Base-by-base conservation (phyloP, 2,329 filamentous ascomycete genomes). In the Amylocarpus encephaloides region DNA sequence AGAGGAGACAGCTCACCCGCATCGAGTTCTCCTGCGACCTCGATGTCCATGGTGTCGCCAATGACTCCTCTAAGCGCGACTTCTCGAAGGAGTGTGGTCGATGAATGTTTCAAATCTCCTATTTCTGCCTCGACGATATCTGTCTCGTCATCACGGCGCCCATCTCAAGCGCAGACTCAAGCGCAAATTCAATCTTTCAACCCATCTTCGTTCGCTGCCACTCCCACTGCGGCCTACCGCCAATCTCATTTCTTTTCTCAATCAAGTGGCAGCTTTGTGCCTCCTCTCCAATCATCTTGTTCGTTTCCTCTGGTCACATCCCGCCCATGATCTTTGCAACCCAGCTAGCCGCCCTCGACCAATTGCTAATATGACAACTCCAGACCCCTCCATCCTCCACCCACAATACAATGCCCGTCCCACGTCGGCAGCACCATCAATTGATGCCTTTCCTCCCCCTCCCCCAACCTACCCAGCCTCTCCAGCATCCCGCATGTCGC, bases 251-350 rank as follows among this genome's bases (percentile, higher is more conserved):
- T 74, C 65, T 76, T 76, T 70, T 71, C 69, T 71, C 74, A 75
- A 62, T 74, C 71, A 56, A 77, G 71, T 63, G 73, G 73, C 55
- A 74, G 72, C 66, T 77, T 76, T 62, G 66, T 76, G 58, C 68
- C 73, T 65, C 74, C 74, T 66, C 71, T 75, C 60, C 67, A 71
- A 64, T 71, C 69, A 65, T 73, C 71, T 67, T 76, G 74, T 77
- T 70, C 69, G 73, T 78, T 74, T 74, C 67, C 67, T 71, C 63
- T 62, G 64, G 64, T 66, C 61, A 67, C 22, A 62, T 58, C 60
- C 54, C 47, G 52, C 52, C 48, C 46, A 45, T 15, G 4, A 18
- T 36, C 48, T 50, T 54, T 29, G 43, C 43, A 46, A 36, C 34
- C 30, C 48, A 35, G 36, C 33, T 16, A 40, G 35, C 39, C 18